These are phyloP conservation scores for Candida gigantensis DNA, from an alignment of 1,139 yeast species.

Conservation along the genomic window DNA sequence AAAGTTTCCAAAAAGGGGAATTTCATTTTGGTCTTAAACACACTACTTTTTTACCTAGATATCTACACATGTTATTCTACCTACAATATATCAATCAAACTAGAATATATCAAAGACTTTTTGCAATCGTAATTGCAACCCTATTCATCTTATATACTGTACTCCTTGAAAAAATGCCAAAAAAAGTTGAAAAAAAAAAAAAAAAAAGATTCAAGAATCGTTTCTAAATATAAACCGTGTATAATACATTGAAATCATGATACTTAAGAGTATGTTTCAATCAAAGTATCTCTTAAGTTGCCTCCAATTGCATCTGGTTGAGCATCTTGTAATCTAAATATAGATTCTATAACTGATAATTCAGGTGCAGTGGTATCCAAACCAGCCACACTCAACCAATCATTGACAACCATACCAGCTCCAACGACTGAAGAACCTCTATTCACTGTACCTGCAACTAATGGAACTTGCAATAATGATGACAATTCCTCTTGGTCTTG, in stretches of 20 bases:
- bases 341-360: conserved; percentile 92
- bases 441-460: conserved; percentile 98
- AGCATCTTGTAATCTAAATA: conserved; percentile 88
- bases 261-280: conserved; percentile 69
- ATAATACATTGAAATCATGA: neutral
- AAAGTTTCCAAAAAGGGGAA: too few species aligned
- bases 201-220: neutral
- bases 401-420: conserved; percentile 98
- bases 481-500: conserved; percentile 98
- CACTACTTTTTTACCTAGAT: too few species aligned
- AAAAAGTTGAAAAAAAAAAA: conserved; percentile 1
- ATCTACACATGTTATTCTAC: too few species aligned
- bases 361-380: conserved; percentile 98
- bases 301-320: conserved; percentile 84
- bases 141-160: too few species aligned
- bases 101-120: too few species aligned
- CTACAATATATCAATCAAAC: too few species aligned
- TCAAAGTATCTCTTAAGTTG: conserved; percentile 84
- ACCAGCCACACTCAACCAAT: conserved; percentile 97
- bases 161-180: neutral
- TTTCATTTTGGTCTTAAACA: too few species aligned
- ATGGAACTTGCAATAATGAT: conserved; percentile 91
- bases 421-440: conserved; percentile 98
- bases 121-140: too few species aligned
- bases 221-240: neutral